These are phyloP conservation scores for Leucosporidium scottii DNA, from an alignment of 768 basidiomycete species.

Conservation along the genomic window DNA sequence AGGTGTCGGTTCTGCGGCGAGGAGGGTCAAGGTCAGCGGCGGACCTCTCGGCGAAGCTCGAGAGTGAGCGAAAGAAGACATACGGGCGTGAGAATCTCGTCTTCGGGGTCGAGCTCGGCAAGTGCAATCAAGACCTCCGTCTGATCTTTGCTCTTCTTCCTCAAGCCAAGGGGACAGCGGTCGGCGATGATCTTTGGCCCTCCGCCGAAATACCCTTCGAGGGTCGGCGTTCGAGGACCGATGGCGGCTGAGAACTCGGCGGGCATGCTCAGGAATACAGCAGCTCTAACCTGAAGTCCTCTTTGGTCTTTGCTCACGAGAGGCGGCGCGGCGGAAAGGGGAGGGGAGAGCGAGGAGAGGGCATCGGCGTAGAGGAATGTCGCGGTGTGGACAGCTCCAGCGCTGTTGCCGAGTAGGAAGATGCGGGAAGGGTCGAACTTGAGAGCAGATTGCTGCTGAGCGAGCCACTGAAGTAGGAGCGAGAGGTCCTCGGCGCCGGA, in stretches of 20 bases:
- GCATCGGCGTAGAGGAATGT: neutral
- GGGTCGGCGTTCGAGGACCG: neutral
- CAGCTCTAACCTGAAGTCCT: too few relatives aligned
- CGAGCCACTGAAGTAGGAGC: neutral
- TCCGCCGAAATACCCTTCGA: neutral
- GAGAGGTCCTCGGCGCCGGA: slow-evolving; percentile 2
- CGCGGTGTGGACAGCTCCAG: neutral
- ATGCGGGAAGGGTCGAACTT: neutral
- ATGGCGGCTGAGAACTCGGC: neutral
- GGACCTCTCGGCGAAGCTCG: neutral
- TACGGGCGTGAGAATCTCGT: neutral
- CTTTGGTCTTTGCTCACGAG: neutral
- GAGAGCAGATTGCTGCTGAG: neutral
- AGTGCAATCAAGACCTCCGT: neutral
- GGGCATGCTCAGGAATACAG: neutral
- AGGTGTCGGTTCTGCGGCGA: neutral
- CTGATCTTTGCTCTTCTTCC: neutral
- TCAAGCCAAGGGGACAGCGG: neutral
- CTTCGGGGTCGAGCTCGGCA: neutral
- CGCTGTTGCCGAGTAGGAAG: slow-evolving; percentile 3
- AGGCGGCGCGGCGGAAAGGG: neutral
- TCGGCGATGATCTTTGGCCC: neutral
- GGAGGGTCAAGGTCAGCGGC: neutral
- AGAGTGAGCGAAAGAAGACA: neutral
- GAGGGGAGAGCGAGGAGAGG: neutral